Conservation (phyloP, 192 early-diverging fungal species). For the Piromyces finnis region DNA sequence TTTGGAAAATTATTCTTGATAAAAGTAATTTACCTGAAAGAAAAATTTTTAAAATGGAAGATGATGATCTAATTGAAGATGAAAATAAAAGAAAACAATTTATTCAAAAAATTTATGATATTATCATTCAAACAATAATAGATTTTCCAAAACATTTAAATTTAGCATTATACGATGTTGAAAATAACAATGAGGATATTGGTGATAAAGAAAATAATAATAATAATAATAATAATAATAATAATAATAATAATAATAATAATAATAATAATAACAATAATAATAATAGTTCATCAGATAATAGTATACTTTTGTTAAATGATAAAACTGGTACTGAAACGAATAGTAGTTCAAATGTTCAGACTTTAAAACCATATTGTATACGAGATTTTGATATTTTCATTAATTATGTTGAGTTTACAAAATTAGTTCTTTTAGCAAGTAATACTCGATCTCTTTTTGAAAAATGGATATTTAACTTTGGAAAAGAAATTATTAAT, state of each 20-base stretch:
- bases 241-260: too few relatives aligned
- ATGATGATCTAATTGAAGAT: not conserved
- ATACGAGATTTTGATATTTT: constrained; percentile 48
- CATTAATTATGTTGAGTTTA: constrained; percentile 49
- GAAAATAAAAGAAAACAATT: not conserved
- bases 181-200: not conserved
- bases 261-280: too few relatives aligned
- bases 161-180: not conserved
- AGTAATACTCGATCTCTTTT: constrained; percentile 17
- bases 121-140: not conserved
- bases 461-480: constrained; percentile 32
- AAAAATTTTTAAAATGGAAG: not conserved
- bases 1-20: not conserved
- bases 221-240: constrained; percentile 5
- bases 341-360: constrained; percentile 12
- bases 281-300: too few relatives aligned
- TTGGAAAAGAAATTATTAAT: constrained; percentile 24
- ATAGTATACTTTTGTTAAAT: too few relatives aligned
- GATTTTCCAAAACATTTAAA: not conserved
- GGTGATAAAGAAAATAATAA: not conserved
- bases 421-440: constrained; percentile 18
- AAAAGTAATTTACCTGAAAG: not conserved
- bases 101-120: not conserved
- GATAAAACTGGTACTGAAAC: not conserved
- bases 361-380: constrained; percentile 27